phyloP scores from a whole-genome alignment of 257 asterid genomes.

The Solanum medicagineum region DNA sequence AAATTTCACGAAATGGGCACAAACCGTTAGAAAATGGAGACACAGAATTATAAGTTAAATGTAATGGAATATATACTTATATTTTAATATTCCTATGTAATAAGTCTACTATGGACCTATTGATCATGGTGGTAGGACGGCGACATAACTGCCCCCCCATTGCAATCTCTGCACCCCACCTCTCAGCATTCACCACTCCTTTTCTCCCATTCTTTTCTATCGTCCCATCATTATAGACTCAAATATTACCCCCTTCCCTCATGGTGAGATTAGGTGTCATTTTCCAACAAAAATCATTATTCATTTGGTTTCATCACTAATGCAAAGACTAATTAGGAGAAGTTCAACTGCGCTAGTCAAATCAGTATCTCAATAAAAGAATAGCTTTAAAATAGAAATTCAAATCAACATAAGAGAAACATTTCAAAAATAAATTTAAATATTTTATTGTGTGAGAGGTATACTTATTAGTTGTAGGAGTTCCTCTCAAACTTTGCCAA shows the following conservation, averaged over 20 bases:
- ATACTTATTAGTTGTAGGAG: too few species aligned
- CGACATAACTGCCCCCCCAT: background rate
- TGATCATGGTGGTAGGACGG: slow-evolving; percentile 12
- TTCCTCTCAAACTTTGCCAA: too few species aligned
- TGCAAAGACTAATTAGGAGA: too few species aligned
- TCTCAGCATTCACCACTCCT: background rate
- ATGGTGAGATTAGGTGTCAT: too few species aligned
- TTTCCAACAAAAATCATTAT: too few species aligned
- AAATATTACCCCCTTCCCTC: background rate
- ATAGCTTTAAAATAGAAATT: too few species aligned
- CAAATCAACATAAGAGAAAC: too few species aligned
- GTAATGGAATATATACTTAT: background rate
- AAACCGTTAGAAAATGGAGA: slow-evolving; percentile 10
- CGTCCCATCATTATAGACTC: background rate
- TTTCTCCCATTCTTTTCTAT: background rate
- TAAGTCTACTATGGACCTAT: background rate
- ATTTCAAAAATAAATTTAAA: too few species aligned
- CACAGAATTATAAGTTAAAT: slow-evolving; percentile 14
- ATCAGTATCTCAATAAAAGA: too few species aligned
- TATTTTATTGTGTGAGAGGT: too few species aligned
- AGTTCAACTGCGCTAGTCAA: too few species aligned
- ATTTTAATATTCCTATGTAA: background rate
- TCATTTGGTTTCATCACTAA: too few species aligned
- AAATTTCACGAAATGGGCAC: background rate
- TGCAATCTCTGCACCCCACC: background rate